Evolutionary conservation across 2,329 filamentous ascomycete genomes (phyloP), one percentile per base, ranked within the genome.

Genomic region (Ambrosiella cleistominuta): DNA sequence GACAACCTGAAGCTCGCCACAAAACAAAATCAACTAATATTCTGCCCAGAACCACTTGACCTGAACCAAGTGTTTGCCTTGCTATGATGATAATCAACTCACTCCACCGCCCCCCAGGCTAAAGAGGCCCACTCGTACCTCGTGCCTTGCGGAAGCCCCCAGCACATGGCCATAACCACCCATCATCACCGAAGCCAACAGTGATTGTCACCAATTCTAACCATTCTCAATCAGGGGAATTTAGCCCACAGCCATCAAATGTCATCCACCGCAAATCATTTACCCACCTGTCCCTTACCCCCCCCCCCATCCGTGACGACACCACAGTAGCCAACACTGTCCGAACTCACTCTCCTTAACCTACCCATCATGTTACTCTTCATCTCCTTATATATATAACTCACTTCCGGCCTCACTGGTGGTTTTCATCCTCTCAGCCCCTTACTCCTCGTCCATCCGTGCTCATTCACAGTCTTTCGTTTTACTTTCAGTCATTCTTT

Each of bases 381-480:
- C 27, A 27, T 27, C 27, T 3, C 27, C 27, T 5, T 3, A 27
- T 11, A 2, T 42, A 42, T 42, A 12, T 42, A 42, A 42, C 6
- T 3, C 11, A 12, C n/a, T 2, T 11, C 11, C 39, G n/a, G 11
- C 6, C 39, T 5, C 6, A 2, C 11, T 42, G n/a, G 11, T 42
- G 39, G 9, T n/a, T 19, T 17, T 0, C 0, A 13, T 1, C 0
- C 5, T 7, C 0, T 13, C 4, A 27, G 27, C 40, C 11, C 17
- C 13, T 27, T 19, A 37, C 37, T 50, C 55, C n/a, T 36, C 44
- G 51, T 27, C 44, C 36, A 51, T 38, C 15, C 44, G 55, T 37
- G 27, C 47, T 54, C 37, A 27, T 53, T 45, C 19, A 53, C 27
- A 54, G 57, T 58, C 57, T n/a, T 40, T 58, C 57, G 36, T 54